Percentiles rank a stretch among this genome's conserved stretches.
These are phyloP conservation scores for Pezicula radicicola DNA, from an alignment of 2,329 filamentous ascomycete genomes.

Conservation along the genomic window DNA sequence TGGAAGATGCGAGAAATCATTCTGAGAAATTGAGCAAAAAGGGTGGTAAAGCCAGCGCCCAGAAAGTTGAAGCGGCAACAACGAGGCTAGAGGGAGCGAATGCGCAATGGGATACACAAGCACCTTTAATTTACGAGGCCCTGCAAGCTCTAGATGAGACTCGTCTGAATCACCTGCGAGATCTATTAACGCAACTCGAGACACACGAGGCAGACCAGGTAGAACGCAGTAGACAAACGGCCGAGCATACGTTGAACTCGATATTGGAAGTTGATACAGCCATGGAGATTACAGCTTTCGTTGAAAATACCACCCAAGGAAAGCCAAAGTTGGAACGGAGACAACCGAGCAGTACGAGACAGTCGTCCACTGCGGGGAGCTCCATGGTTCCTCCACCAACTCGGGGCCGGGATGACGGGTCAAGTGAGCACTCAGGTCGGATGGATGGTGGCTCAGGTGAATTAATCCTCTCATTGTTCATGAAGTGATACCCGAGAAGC, in stretches of 20 bases:
- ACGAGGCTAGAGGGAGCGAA: constrained; percentile 73
- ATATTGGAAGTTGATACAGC: constrained; percentile 84
- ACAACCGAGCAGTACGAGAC: constrained; percentile 9
- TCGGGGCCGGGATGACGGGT: not conserved
- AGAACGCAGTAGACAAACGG: constrained; percentile 69
- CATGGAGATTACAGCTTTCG: constrained; percentile 80
- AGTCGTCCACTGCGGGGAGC: constrained; percentile 22
- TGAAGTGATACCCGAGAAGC: not conserved
- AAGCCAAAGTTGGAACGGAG: constrained; percentile 27
- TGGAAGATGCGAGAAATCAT: constrained; percentile 81
- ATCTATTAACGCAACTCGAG: constrained; percentile 87
- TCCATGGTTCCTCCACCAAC: constrained; percentile 22
- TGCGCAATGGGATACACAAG: constrained; percentile 89
- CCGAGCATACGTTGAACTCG: constrained; percentile 76
- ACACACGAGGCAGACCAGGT: constrained; percentile 89
- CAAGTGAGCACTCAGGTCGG: constrained; percentile 6
- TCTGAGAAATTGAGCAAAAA: constrained; percentile 81
- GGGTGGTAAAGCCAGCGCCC: constrained; percentile 70
- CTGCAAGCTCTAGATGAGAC: constrained; percentile 89
- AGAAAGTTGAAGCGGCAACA: constrained; percentile 73
- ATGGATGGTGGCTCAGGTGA: constrained; percentile 2
- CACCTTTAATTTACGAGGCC: constrained; percentile 91
- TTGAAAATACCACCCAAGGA: constrained; percentile 35
- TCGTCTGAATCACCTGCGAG: constrained; percentile 83
- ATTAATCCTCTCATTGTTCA: not conserved